These are phyloP conservation scores for Salix dunnii DNA, from an alignment of 345 rosid genomes.

Conservation along the genomic window DNA sequence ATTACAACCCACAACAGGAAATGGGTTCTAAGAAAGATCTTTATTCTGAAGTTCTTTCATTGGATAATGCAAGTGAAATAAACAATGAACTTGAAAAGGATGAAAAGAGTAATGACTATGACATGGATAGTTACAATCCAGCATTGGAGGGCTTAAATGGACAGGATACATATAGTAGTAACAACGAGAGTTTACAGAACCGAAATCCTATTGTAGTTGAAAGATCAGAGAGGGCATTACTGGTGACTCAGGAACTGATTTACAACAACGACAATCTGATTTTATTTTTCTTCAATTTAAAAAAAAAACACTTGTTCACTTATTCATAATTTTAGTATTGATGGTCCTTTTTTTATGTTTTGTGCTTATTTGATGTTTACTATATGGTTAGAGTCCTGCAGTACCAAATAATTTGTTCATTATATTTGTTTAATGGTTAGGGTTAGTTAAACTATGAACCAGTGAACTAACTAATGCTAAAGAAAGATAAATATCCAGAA, in stretches of 20 bases:
- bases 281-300: background rate
- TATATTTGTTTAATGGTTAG: too few species aligned
- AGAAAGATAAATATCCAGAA: background rate
- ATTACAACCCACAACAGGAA: background rate
- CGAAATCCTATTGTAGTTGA: slow-evolving; percentile 7
- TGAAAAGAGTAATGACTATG: background rate
- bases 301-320: background rate
- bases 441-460: too few species aligned
- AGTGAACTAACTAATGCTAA: too few species aligned
- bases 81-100: background rate
- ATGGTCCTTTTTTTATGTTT: background rate
- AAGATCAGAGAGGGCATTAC: slow-evolving; percentile 3
- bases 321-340: background rate
- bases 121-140: background rate
- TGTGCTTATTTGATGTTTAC: background rate
- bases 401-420: background rate
- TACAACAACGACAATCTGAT: slow-evolving; percentile 20
- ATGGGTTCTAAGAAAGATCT: background rate
- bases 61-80: background rate
- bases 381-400: background rate
- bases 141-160: slow-evolving; percentile 14
- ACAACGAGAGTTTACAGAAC: slow-evolving; percentile 14
- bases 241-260: background rate
- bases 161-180: slow-evolving; percentile 6
- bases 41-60: background rate